Evolutionary conservation across 2,329 filamentous ascomycete species (phyloP).

Genomic region (Verticillium albo-atrum): DNA sequence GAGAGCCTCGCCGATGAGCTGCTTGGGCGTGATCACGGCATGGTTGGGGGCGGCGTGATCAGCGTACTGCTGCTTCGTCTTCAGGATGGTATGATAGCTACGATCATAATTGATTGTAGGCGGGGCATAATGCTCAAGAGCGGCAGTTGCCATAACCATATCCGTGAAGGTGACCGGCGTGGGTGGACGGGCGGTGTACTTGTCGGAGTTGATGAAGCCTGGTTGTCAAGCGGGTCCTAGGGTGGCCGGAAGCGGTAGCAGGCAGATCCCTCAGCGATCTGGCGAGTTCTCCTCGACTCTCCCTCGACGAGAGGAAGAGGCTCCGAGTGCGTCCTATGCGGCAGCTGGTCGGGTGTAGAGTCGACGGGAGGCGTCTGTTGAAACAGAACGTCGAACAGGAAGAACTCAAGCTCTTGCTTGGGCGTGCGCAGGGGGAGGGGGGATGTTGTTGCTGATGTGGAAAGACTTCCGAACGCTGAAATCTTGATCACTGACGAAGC

Average conservation of each 20-base stretch:
- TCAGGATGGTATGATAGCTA: conserved; percentile 41
- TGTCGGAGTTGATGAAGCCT: neutral
- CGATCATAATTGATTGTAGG: conserved; percentile 40
- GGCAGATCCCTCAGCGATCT: conserved; percentile 84
- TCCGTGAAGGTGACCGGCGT: conserved; percentile 34
- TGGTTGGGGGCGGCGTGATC: conserved; percentile 33
- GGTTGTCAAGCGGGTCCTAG: conserved; percentile 57
- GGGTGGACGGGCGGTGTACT: conserved; percentile 8
- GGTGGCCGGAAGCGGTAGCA: conserved; percentile 94
- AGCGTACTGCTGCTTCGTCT: conserved; percentile 32
- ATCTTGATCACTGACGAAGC: conserved; percentile 63
- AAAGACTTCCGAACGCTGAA: conserved; percentile 61
- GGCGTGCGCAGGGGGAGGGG: conserved; percentile 51
- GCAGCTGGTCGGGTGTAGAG: conserved; percentile 77
- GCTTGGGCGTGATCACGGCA: conserved; percentile 55
- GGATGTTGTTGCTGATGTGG: conserved; percentile 63
- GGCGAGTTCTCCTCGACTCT: conserved; percentile 99
- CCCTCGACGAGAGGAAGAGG: conserved; percentile 99
- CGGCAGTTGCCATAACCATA: conserved; percentile 63
- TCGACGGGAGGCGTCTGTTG: conserved; percentile 46
- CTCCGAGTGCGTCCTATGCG: conserved; percentile 98
- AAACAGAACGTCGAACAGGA: conserved; percentile 45
- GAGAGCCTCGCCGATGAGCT: conserved; percentile 81
- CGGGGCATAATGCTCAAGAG: conserved; percentile 50
- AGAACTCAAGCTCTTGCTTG: conserved; percentile 43